Conservation (phyloP, 305 asterid species). For the Fraxinus baroniana region DNA sequence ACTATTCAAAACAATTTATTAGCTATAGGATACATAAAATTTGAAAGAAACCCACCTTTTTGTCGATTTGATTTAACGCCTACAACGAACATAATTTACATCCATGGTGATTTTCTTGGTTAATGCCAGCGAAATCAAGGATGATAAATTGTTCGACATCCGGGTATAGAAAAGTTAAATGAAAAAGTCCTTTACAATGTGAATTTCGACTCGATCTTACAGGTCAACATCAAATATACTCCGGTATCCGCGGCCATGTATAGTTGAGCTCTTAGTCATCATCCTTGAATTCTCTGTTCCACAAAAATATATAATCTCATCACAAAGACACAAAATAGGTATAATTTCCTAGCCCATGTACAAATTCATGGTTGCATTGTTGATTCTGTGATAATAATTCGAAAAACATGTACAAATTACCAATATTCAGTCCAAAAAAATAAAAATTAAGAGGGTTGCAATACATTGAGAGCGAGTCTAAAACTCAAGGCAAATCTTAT, state of each 20-base stretch:
- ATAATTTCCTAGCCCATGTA: background rate
- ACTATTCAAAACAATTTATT: too few species aligned
- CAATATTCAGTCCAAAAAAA: background rate
- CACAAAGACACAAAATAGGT: background rate
- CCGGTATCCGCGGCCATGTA: constrained; percentile 8
- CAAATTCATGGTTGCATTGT: background rate
- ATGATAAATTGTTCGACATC: background rate
- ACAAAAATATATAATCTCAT: background rate
- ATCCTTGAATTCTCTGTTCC: constrained; percentile 87
- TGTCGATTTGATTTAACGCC: background rate
- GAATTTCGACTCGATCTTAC: background rate
- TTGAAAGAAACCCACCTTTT: background rate
- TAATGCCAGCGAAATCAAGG: background rate
- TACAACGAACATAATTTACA: background rate
- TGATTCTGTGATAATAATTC: background rate
- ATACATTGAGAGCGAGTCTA: background rate
- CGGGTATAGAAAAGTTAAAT: background rate
- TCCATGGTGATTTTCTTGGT: background rate
- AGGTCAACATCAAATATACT: background rate
- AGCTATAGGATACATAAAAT: background rate
- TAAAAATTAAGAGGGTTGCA: too few species aligned
- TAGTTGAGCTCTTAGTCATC: constrained; percentile 57
- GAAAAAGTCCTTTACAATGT: background rate
- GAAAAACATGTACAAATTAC: background rate
- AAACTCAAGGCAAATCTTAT: background rate